Evolutionary conservation across 2,329 filamentous ascomycete species (phyloP).

Genomic region (Pseudogymnoascus sp.): DNA sequence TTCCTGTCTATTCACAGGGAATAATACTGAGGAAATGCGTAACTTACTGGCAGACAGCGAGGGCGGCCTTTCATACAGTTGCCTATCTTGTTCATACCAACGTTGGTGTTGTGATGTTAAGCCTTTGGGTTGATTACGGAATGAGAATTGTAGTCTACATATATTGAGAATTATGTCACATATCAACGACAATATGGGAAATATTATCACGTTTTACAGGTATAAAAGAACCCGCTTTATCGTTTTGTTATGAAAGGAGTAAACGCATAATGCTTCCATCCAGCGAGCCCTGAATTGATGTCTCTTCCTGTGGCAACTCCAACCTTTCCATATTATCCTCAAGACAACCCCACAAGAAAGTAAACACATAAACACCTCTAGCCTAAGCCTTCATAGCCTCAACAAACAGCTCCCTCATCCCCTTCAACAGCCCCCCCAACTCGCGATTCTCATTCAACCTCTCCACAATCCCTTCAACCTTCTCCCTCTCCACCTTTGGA

Average conservation of each 20-base stretch:
- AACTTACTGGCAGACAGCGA: no score
- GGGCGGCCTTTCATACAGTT: no score
- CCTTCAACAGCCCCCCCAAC: conserved; percentile 64
- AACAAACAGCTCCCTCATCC: conserved; percentile 72
- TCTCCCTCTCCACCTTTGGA: conserved; percentile 73
- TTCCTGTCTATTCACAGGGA: no score
- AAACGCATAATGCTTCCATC: not conserved
- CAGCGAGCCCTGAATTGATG: not conserved
- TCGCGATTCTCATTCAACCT: conserved; percentile 74
- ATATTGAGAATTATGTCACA: not conserved
- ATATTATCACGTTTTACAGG: not conserved
- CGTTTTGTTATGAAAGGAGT: not conserved
- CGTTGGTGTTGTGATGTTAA: no score
- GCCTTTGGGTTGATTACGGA: no score
- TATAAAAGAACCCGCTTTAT: not conserved
- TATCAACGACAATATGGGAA: not conserved
- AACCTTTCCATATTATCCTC: not conserved
- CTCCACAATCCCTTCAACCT: conserved; percentile 68
- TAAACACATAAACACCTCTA: not conserved
- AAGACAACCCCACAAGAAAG: not conserved
- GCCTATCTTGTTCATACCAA: no score
- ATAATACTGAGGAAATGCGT: no score
- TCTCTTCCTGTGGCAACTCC: not conserved
- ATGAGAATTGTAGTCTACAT: not conserved
- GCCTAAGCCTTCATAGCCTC: conserved; percentile 43